Conservation (phyloP, 139 green algal genomes). For the Astrephomene gubernaculifera region DNA sequence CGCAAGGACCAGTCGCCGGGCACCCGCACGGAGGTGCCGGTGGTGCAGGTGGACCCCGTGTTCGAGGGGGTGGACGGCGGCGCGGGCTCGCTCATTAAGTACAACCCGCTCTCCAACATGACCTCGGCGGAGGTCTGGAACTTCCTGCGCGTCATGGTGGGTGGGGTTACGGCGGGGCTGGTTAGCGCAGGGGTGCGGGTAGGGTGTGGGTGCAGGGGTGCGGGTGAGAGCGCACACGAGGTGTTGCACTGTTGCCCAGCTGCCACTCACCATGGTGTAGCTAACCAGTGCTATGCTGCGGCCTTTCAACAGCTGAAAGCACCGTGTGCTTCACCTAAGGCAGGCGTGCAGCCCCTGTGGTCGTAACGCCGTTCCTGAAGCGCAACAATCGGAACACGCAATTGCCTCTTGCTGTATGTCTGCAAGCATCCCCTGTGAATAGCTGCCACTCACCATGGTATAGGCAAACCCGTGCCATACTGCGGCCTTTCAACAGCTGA, state of each 20-base stretch:
- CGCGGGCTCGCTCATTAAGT: slow-evolving; percentile 94
- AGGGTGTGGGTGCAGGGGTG: not conserved
- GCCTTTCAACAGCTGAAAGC: slow-evolving; percentile 21
- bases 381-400: too few species aligned
- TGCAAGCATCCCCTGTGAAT: too few species aligned
- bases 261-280: slow-evolving; percentile 13
- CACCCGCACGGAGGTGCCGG: slow-evolving; percentile 77
- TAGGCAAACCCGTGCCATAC: not conserved
- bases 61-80: slow-evolving; percentile 91
- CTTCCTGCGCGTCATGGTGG: slow-evolving; percentile 96
- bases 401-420: too few species aligned
- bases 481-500: slow-evolving; percentile 13
- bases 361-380: not conserved
- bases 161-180: too few species aligned
- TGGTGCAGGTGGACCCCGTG: slow-evolving; percentile 87
- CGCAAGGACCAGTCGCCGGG: slow-evolving; percentile 98
- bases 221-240: not conserved
- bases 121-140: slow-evolving; percentile 93
- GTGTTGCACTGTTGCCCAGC: not conserved
- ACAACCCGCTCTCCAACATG: slow-evolving; percentile 96
- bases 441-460: slow-evolving; percentile 20
- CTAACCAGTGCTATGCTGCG: not conserved
- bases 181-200: not conserved
- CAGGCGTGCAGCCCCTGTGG: not conserved
- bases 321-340: not conserved